Conservation (phyloP, 2,329 filamentous ascomycete genomes). For the Xylariaceae sp. region DNA sequence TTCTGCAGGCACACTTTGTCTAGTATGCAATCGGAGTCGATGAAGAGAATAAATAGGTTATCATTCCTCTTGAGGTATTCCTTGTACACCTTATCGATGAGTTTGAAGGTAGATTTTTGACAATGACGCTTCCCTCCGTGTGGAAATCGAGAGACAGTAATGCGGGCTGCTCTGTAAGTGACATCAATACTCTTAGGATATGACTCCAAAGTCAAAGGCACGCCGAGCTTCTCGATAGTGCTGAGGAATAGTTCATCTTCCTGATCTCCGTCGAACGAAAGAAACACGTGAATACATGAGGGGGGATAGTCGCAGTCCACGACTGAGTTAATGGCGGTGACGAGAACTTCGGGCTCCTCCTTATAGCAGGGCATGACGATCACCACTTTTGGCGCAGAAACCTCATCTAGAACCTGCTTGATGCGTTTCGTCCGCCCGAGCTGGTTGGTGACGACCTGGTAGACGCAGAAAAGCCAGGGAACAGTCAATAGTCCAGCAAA, state of each 20-base stretch:
- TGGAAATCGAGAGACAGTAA: constrained; percentile 90
- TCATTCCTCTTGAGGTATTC: constrained; percentile 87
- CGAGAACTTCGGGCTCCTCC: constrained; percentile 82
- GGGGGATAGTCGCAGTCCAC: constrained; percentile 94
- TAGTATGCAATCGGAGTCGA: constrained; percentile 95
- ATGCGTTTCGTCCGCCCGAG: constrained; percentile 83
- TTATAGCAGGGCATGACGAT: constrained; percentile 98
- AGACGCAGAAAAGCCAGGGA: constrained; percentile 93
- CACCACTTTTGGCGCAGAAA: constrained; percentile 89
- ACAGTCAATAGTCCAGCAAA: constrained; percentile 85
- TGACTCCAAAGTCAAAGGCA: constrained; percentile 75
- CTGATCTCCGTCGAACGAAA: constrained; percentile 91
- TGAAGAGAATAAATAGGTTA: constrained; percentile 94
- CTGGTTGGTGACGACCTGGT: constrained; percentile 86
- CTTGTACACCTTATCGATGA: constrained; percentile 91
- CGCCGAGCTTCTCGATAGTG: constrained; percentile 83
- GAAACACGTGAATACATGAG: constrained; percentile 90
- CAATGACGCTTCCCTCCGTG: constrained; percentile 94
- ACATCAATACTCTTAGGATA: constrained; percentile 94
- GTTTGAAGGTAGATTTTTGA: constrained; percentile 89
- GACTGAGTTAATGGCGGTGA: constrained; percentile 88
- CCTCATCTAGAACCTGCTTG: constrained; percentile 82
- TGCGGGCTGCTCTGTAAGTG: constrained; percentile 78
- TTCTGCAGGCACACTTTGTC: constrained; percentile 93
- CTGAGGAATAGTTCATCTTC: constrained; percentile 89